phyloP scores from a whole-genome alignment of 306 rosid species.

The Argentina anserina region DNA sequence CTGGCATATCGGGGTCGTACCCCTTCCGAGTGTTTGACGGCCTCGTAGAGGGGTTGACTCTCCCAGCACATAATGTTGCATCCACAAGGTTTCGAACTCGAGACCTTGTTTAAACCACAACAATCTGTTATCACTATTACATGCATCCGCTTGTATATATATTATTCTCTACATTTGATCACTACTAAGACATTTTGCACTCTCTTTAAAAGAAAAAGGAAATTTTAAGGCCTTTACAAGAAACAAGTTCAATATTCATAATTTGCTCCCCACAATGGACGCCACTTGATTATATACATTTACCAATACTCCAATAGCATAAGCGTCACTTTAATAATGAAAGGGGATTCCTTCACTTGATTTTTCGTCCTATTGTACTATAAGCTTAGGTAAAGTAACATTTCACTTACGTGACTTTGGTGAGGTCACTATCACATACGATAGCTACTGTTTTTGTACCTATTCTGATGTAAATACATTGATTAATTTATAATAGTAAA shows the following conservation, averaged over 20 bases:
- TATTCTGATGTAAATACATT: background rate
- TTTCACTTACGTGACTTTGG: background rate
- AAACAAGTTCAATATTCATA: conserved; percentile 1
- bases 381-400: background rate
- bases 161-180: too few relatives aligned
- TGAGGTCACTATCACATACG: background rate
- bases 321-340: conserved; percentile 2
- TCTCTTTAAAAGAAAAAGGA: background rate
- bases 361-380: conserved; percentile 20
- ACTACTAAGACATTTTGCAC: too few relatives aligned
- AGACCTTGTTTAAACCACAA: too few relatives aligned
- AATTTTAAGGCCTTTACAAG: background rate
- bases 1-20: too few relatives aligned
- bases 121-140: too few relatives aligned
- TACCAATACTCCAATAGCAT: background rate
- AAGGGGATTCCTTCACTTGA: conserved; percentile 1
- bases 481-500: background rate
- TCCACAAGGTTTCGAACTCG: too few relatives aligned
- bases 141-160: too few relatives aligned
- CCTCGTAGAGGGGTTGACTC: too few relatives aligned
- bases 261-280: conserved; percentile 28
- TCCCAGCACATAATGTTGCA: too few relatives aligned
- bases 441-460: background rate
- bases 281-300: conserved; percentile 16
- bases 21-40: too few relatives aligned